phyloP scores from a whole-genome alignment of 805 yeast species.

The Candida mattraensis region DNA sequence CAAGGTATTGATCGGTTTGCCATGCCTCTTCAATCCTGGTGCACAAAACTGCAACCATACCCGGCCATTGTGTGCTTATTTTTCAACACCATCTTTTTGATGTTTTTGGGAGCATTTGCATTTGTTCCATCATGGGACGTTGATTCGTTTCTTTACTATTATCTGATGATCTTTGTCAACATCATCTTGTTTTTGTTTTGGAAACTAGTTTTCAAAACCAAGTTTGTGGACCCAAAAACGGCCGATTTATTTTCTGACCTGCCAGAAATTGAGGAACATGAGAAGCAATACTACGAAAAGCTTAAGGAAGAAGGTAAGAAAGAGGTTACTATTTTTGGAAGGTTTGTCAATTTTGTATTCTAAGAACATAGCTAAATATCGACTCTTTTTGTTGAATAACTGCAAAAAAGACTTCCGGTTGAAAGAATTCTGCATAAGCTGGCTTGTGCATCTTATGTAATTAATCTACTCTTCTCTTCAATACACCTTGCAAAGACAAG shows the following conservation, averaged over 20 bases:
- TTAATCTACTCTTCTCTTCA: too few relatives aligned
- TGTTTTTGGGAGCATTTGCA: constrained; percentile 39
- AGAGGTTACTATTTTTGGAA: neutral
- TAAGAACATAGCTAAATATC: neutral
- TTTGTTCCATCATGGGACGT: constrained; percentile 39
- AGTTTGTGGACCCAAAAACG: constrained; percentile 40
- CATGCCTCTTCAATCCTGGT: constrained; percentile 50
- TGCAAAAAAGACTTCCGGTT: too few relatives aligned
- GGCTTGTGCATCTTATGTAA: too few relatives aligned
- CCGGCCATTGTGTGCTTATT: constrained; percentile 30
- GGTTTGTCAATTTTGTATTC: constrained; percentile 3
- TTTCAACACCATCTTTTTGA: constrained; percentile 35
- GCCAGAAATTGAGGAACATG: constrained; percentile 50
- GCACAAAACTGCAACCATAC: constrained; percentile 38
- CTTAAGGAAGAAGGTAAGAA: constrained; percentile 2
- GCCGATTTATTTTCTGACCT: constrained; percentile 47
- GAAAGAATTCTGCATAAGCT: too few relatives aligned
- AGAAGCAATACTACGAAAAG: constrained; percentile 30
- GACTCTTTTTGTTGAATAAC: neutral
- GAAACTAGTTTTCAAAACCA: constrained; percentile 40
- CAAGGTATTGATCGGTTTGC: constrained; percentile 49
- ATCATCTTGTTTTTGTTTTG: constrained; percentile 35
- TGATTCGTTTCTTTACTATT: constrained; percentile 42
- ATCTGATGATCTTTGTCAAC: constrained; percentile 43
- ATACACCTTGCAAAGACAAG: too few relatives aligned